Percentiles rank a stretch among this genome's conserved stretches.
These are phyloP conservation scores for Candida ascalaphidarum DNA, from an alignment of 805 yeast species.

Conservation along the genomic window DNA sequence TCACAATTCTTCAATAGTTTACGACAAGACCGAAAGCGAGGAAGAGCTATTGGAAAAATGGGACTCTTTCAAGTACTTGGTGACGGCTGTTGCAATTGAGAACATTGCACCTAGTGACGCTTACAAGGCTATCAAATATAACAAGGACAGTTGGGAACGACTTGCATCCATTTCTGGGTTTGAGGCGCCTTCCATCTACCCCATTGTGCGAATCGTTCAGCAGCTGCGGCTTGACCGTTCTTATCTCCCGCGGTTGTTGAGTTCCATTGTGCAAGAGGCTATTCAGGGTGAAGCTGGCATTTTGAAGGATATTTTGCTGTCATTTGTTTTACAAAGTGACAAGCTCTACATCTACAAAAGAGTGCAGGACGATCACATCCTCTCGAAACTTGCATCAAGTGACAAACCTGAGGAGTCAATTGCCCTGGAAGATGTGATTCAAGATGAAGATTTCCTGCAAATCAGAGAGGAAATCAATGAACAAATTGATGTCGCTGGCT, in stretches of 20 bases:
- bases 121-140: no score
- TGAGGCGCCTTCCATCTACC: no score
- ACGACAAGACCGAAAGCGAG: conserved; percentile 69
- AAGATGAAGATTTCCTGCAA: conserved; percentile 9
- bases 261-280: conserved; percentile 5
- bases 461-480: conserved; percentile 12
- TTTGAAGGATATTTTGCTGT: conserved; percentile 7
- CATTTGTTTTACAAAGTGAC: conserved; percentile 12
- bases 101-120: no score
- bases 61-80: conserved; percentile 21
- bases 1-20: conserved; percentile 26
- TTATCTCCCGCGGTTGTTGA: conserved; percentile 2
- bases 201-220: no score
- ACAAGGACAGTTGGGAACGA: no score
- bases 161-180: no score
- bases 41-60: conserved; percentile 20
- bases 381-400: no score
- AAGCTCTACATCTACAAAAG: conserved; percentile 22
- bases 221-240: no score
- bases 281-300: conserved; percentile 3
- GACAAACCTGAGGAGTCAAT: no score
- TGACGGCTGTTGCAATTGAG: no score
- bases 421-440: no score
- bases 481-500: conserved; percentile 14
- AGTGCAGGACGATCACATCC: no score